Evolutionary conservation across 2,329 filamentous ascomycete genomes (phyloP), one percentile per base, ranked within the genome.

Genomic region (Stachybotrys elegans): DNA sequence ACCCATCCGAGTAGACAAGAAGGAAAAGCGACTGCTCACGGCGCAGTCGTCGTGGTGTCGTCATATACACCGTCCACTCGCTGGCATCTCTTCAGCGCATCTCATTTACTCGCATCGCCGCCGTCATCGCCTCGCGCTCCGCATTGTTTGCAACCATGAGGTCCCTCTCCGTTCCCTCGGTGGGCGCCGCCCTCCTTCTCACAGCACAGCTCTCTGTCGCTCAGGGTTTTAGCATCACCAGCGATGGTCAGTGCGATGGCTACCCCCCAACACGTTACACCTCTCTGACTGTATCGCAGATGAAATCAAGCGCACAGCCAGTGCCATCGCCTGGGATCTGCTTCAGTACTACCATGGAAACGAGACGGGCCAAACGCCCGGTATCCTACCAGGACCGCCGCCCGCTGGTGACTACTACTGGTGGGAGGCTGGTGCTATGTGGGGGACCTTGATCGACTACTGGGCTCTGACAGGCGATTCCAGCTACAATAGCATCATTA

Each of bases 391-490:
- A 9, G 70, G 71, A 7, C 71, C 71, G 35, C 71, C 71, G 7
- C 66, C 69, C 4, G 56, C 47, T 17, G 70, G 70, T 20, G 62
- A 66, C 37, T 80, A 79, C 56, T 84, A 83, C 67, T 85, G 81
- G 81, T 85, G 81, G 81, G 79, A 84, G 60, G 76, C 72, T 14
- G 75, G 78, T 48, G 74, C 76, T 32, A 70, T 85, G 67, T 83
- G 82, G 68, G 75, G 78, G 54, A 74, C 76, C 2, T 57, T 83
- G 49, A 73, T 85, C 46, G 78, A 84, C 59, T 84, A 84, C 58
- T 83, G 78, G 78, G 72, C 75, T 49, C 72, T 74, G 46, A 84
- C 80, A 1, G 78, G 77, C 43, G 79, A 84, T 58, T 55, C 59
- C 0, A 71, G 70, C 19, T 83, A 83, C 62, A 83, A 83, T 54